Percentiles rank a stretch among this genome's conserved stretches.
phyloP scores from a whole-genome alignment of 805 yeast species.

The Priceomyces haplophilus region DNA sequence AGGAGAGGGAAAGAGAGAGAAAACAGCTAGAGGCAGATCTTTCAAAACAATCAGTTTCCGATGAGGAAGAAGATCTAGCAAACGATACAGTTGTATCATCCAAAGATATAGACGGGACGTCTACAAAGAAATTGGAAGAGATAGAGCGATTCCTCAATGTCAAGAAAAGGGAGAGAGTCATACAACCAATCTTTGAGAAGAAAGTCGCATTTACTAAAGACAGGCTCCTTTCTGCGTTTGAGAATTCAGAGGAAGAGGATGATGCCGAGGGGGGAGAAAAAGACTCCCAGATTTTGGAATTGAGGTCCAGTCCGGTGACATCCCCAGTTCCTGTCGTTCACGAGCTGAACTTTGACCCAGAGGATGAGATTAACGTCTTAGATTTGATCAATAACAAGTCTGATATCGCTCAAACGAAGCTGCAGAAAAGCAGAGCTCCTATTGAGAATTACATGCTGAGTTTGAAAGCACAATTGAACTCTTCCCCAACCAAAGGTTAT shows the following conservation, averaged over 20 bases:
- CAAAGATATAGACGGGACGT: neutral
- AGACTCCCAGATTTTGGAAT: slow-evolving; percentile 9
- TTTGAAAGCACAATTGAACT: slow-evolving; percentile 23
- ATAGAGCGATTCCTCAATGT: slow-evolving; percentile 32
- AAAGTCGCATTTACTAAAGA: slow-evolving; percentile 27
- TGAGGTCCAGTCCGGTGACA: slow-evolving; percentile 30
- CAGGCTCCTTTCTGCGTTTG: slow-evolving; percentile 33
- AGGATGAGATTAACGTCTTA: slow-evolving; percentile 11
- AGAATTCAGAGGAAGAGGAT: slow-evolving; percentile 20
- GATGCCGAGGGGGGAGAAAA: slow-evolving; percentile 13
- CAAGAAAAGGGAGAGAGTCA: slow-evolving; percentile 29
- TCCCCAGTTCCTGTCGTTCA: slow-evolving; percentile 22
- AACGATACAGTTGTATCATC: slow-evolving; percentile 22
- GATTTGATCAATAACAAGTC: slow-evolving; percentile 8
- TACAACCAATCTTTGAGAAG: slow-evolving; percentile 29
- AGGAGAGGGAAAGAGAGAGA: slow-evolving; percentile 16
- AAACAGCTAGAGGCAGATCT: slow-evolving; percentile 29
- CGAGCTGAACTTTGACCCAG: slow-evolving; percentile 7
- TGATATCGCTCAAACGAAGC: neutral
- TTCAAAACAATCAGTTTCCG: slow-evolving; percentile 31
- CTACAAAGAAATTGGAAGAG: slow-evolving; percentile 25
- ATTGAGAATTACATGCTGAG: slow-evolving; percentile 35
- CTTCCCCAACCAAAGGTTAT: slow-evolving; percentile 22
- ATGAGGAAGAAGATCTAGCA: slow-evolving; percentile 37
- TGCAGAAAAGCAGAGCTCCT: slow-evolving; percentile 21